Evolutionary conservation across 2,329 filamentous ascomycete species (phyloP).

Genomic region (Pseudogymnoascus sp.): DNA sequence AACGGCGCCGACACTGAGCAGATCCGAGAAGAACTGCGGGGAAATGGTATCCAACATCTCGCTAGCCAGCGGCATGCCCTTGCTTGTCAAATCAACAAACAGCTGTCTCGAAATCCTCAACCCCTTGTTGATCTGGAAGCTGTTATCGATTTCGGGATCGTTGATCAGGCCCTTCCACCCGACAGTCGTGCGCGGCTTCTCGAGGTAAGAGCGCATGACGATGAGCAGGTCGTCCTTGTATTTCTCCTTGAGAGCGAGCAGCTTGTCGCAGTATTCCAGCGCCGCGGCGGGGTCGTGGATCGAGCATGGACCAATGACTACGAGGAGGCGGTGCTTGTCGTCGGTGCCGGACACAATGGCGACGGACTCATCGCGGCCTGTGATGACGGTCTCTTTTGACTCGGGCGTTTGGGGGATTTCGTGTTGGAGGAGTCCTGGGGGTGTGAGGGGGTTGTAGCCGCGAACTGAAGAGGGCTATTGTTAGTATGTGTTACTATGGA

Average conservation of each 20-base stretch:
- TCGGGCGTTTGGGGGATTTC: constrained; percentile 58
- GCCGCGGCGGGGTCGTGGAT: constrained; percentile 92
- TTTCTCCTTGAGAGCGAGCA: constrained; percentile 76
- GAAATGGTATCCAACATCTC: constrained; percentile 99
- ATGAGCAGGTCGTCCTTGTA: constrained; percentile 84
- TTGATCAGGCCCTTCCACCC: constrained; percentile 99
- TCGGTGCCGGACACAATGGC: constrained; percentile 62
- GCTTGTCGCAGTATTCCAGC: constrained; percentile 82
- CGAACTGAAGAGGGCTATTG: constrained; percentile 46
- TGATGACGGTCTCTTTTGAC: constrained; percentile 46
- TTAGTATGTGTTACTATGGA: constrained; percentile 21
- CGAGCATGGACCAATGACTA: constrained; percentile 91
- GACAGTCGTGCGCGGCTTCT: constrained; percentile 96
- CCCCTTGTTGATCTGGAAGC: constrained; percentile 98
- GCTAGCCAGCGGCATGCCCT: constrained; percentile 91
- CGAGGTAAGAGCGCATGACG: constrained; percentile 95
- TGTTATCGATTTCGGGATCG: constrained; percentile 96
- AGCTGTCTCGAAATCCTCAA: constrained; percentile 77
- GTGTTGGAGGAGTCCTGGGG: constrained; percentile 89
- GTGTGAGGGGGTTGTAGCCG: constrained; percentile 87
- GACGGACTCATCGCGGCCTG: constrained; percentile 55
- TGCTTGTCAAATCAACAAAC: constrained; percentile 83
- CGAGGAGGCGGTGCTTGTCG: constrained; percentile 49
- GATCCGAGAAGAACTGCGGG: constrained; percentile 89
- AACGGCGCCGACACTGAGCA: constrained; percentile 85